phyloP scores from a whole-genome alignment of 768 basidiomycete species.

The Ramaria sp. region DNA sequence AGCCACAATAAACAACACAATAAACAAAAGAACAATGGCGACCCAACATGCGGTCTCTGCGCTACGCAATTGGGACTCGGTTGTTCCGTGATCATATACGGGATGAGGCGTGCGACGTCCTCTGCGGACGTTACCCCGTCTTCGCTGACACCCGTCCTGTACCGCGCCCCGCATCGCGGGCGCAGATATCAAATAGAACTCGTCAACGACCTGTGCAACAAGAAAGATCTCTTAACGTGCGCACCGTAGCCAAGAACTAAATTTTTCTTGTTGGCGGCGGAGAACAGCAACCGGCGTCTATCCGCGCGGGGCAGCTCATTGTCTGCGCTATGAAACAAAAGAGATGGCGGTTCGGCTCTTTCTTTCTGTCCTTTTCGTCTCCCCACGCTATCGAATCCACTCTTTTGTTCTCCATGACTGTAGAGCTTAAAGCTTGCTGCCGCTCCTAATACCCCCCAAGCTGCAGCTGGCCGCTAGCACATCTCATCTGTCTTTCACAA shows the following conservation, averaged over 20 bases:
- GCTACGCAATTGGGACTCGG: background rate
- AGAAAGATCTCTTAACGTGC: no score
- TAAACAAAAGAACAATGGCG: background rate
- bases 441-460: background rate
- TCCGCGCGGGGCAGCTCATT: background rate
- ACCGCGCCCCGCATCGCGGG: no score
- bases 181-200: no score
- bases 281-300: background rate
- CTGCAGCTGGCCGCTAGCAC: background rate
- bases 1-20: background rate
- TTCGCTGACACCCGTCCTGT: no score
- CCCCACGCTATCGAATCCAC: no score
- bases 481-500: slow-evolving; percentile 21
- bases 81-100: background rate
- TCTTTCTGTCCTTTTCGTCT: no score
- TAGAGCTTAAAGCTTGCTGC: background rate
- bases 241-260: no score
- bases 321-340: background rate
- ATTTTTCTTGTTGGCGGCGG: no score
- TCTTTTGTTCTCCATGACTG: slow-evolving; percentile 3
- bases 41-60: background rate
- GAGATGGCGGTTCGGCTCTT: background rate
- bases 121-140: no score
- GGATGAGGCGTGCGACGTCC: no score
- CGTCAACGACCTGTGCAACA: no score